phyloP scores from a whole-genome alignment of 2,329 filamentous ascomycete genomes.

The Colletotrichum scovillei region DNA sequence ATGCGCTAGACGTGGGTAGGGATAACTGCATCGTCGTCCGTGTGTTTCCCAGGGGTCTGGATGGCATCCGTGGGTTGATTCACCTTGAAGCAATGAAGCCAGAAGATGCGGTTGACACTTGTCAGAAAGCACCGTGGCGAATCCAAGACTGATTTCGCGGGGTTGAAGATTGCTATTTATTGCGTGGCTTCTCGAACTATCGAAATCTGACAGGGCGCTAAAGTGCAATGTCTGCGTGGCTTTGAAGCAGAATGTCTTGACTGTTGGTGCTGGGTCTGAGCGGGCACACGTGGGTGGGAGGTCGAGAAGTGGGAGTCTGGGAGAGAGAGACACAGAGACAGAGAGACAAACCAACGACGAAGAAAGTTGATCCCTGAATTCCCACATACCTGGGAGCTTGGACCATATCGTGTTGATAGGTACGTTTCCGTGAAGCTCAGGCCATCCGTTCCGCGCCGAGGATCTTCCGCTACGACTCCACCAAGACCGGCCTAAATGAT shows the following conservation, averaged over 20 bases:
- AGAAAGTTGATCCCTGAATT: conserved; percentile 5
- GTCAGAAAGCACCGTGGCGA: not conserved
- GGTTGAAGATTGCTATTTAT: not conserved
- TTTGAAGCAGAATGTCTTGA: not conserved
- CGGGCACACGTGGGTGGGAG: not conserved
- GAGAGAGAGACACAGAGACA: not conserved
- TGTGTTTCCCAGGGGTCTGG: conserved; percentile 2
- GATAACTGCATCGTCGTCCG: not conserved
- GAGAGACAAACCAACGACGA: not conserved
- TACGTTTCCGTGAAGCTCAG: not conserved
- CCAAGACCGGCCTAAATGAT: not conserved
- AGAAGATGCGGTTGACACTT: conserved; percentile 4
- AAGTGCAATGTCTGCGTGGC: not conserved
- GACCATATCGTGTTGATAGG: not conserved
- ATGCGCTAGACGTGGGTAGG: not conserved
- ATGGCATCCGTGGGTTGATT: not conserved
- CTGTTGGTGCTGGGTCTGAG: not conserved
- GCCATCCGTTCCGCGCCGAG: conserved; percentile 6
- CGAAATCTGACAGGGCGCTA: conserved; percentile 13
- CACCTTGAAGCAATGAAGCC: not conserved
- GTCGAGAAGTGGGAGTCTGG: no score
- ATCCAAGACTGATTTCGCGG: not conserved
- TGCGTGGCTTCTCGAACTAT: conserved; percentile 9
- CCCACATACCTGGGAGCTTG: conserved; percentile 1
- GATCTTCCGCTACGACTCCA: conserved; percentile 2